Evolutionary conservation across 1,139 yeast genomes (phyloP), one percentile per base, ranked within the genome.

Genomic region (Diutina sp.): DNA sequence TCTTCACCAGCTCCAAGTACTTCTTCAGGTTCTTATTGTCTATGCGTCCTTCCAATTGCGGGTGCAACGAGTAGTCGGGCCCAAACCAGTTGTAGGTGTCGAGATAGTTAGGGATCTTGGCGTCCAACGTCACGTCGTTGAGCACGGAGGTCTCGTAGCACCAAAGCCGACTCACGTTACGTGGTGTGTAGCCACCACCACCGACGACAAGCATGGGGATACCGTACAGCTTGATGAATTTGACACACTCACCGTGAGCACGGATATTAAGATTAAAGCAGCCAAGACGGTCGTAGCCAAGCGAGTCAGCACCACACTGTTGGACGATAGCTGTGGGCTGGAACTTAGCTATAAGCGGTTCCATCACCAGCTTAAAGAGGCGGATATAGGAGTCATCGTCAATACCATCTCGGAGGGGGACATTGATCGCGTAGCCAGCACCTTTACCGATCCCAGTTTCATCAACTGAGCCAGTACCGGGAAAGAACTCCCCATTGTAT

Each of bases 171-270:
- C 96, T 87, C 8, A 93, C 99, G 66, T 93, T 93, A 63, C 97
- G 80, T 57, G 97, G 96, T 0, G 99, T 93, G 69, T 93, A 93
- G 3, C 99, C 99, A 57, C 99, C 99, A 45, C 99, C 99, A 32
- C 99, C 99, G 14, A 93, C 72, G 12, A 93, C 97, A 69, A 93
- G 74, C 82, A 90, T 77, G 6, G 98, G 98, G 2, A 93, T 74
- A 6, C 91, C 90, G 69, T 91, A 91, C 28, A 91, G 80, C 66
- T 87, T 87, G 57, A 91, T 85, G 69, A 83, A 91, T 61, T 84
- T 83, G 44, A 91, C 95, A 73, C 99, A 93, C 67, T 90, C 96
- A 4, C 97, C 98, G 67, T 91, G 98, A 0, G 96, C 99, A 55
- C 82, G 77, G 66, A 91, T 90, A 61, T 91, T 90, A 58, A 93